These are phyloP conservation scores for Phoma herbarum DNA, from an alignment of 2,329 filamentous ascomycete species.

Conservation along the genomic window DNA sequence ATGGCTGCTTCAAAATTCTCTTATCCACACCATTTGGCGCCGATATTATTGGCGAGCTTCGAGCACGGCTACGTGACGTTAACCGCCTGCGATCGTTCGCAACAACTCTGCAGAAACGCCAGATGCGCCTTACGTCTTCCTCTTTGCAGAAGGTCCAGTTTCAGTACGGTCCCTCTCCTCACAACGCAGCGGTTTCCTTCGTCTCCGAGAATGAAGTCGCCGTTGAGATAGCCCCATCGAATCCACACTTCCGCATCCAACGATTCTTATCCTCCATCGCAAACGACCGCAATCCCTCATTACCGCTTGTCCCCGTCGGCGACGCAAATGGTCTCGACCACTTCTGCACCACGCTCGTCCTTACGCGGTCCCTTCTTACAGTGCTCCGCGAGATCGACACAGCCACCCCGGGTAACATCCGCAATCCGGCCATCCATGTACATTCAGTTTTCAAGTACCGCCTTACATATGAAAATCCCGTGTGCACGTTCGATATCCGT, in stretches of 20 bases:
- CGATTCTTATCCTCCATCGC: slow-evolving; percentile 67
- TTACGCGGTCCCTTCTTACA: slow-evolving; percentile 71
- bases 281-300: slow-evolving; percentile 65
- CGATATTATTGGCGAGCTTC: slow-evolving; percentile 67
- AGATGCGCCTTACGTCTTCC: slow-evolving; percentile 65
- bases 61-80: slow-evolving; percentile 69
- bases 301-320: slow-evolving; percentile 64
- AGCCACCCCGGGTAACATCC: slow-evolving; percentile 47
- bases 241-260: slow-evolving; percentile 72
- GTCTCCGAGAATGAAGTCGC: slow-evolving; percentile 58
- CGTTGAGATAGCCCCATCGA: slow-evolving; percentile 67
- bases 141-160: slow-evolving; percentile 70
- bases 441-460: slow-evolving; percentile 50
- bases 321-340: slow-evolving; percentile 59
- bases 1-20: slow-evolving; percentile 70
- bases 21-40: slow-evolving; percentile 67
- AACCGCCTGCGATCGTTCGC: slow-evolving; percentile 76
- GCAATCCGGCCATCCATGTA: slow-evolving; percentile 46
- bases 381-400: slow-evolving; percentile 69
- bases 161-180: slow-evolving; percentile 66
- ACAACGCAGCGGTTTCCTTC: slow-evolving; percentile 67
- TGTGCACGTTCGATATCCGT: slow-evolving; percentile 52
- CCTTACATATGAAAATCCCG: slow-evolving; percentile 53
- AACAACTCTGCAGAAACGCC: slow-evolving; percentile 67
- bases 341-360: slow-evolving; percentile 65